Evolutionary conservation across 108 stramenopile genomes (phyloP).

Genomic region (Nitzschia inconspicua): DNA sequence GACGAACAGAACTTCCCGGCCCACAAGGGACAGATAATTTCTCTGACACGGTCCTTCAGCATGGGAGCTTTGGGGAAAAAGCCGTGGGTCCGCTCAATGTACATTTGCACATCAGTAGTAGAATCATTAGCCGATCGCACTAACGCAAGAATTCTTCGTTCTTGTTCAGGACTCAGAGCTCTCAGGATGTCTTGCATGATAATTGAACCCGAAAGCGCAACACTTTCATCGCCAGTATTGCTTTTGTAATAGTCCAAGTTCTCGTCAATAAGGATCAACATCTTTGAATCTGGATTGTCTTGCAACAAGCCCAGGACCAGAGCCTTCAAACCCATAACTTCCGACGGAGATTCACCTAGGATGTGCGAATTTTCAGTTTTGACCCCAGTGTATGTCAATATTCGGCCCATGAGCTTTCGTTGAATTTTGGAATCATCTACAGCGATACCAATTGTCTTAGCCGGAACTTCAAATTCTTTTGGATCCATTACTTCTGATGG

Average conservation of each 20-base stretch:
- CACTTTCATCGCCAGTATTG: slow-evolving; percentile 31
- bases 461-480: slow-evolving; percentile 24
- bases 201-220: slow-evolving; percentile 59
- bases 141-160: slow-evolving; percentile 36
- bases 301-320: slow-evolving; percentile 40
- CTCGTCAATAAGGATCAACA: slow-evolving; percentile 65
- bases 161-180: slow-evolving; percentile 20
- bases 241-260: slow-evolving; percentile 58
- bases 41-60: slow-evolving; percentile 45
- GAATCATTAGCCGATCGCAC: slow-evolving; percentile 71
- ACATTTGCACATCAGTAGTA: slow-evolving; percentile 48
- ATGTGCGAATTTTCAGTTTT: slow-evolving; percentile 23
- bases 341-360: slow-evolving; percentile 40
- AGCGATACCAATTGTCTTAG: slow-evolving; percentile 36
- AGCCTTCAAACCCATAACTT: slow-evolving; percentile 53
- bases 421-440: slow-evolving; percentile 65
- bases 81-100: slow-evolving; percentile 63
- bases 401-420: slow-evolving; percentile 40
- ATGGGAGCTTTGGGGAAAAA: slow-evolving; percentile 64
- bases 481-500: slow-evolving; percentile 9
- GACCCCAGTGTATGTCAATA: slow-evolving; percentile 45
- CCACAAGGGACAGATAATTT: slow-evolving; percentile 57
- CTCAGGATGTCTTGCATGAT: slow-evolving; percentile 24
- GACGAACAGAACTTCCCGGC: too few relatives aligned
- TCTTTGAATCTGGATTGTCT: slow-evolving; percentile 37